Conservation (phyloP, 371 early-diverging fungal genomes). For the Rhizopus arrhizus region DNA sequence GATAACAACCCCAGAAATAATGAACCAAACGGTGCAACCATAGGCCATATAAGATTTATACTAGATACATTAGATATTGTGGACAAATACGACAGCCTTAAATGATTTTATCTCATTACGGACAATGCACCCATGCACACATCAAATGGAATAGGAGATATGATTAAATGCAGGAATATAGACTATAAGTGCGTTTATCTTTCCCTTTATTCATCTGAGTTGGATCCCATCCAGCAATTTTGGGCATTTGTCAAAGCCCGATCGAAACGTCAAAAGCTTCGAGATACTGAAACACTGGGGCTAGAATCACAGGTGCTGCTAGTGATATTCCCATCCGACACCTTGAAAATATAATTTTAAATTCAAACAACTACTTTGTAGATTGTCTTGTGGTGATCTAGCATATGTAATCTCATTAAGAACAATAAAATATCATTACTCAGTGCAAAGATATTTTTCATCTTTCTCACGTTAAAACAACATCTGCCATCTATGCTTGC, state of each 20-base stretch:
- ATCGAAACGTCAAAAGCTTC: constrained; percentile 3
- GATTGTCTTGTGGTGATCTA: too few relatives aligned
- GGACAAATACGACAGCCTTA: constrained; percentile 11
- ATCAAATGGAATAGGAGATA: background rate
- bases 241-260: constrained; percentile 10
- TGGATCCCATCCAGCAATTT: constrained; percentile 13
- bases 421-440: too few relatives aligned
- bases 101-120: constrained; percentile 15
- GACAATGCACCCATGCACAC: constrained; percentile 16
- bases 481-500: too few relatives aligned
- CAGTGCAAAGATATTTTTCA: too few relatives aligned
- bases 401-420: too few relatives aligned
- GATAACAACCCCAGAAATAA: background rate
- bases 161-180: constrained; percentile 11
- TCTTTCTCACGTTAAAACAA: too few relatives aligned
- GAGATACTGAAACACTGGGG: constrained; percentile 13
- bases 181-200: constrained; percentile 18
- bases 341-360: too few relatives aligned
- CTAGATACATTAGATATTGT: constrained; percentile 17
- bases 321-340: constrained; percentile 8
- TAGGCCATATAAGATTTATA: constrained; percentile 15
- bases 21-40: background rate
- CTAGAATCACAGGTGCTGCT: constrained; percentile 14
- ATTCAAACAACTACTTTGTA: too few relatives aligned
- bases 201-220: constrained; percentile 17